These are phyloP conservation scores for Heliosperma pusillum DNA, from an alignment of 148 eudicot species.

Conservation along the genomic window DNA sequence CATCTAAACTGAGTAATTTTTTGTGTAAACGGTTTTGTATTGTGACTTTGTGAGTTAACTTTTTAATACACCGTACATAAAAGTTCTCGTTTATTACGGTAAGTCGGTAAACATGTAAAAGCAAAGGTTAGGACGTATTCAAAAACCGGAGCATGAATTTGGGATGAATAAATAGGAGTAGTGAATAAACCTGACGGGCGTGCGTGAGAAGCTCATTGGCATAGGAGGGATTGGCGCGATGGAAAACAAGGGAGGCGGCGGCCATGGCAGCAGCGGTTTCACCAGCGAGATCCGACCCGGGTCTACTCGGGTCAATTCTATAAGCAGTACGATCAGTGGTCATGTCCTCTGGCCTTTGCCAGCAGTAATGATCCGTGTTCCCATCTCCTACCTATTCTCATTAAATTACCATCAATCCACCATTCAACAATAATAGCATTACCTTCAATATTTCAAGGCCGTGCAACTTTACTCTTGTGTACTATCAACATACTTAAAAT, in stretches of 20 bases:
- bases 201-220: slow-evolving; percentile 67
- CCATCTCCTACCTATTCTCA: slow-evolving; percentile 89
- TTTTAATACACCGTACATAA: no score
- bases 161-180: neutral
- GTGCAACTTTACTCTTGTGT: no score
- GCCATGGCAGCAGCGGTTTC: slow-evolving; percentile 98
- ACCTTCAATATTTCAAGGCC: no score
- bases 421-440: no score
- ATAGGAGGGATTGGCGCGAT: slow-evolving; percentile 57
- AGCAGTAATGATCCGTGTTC: slow-evolving; percentile 87
- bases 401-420: neutral
- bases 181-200: slow-evolving; percentile 63
- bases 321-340: slow-evolving; percentile 82
- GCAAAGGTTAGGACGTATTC: no score
- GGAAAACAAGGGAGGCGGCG: slow-evolving; percentile 77
- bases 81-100: no score
- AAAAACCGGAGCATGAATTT: no score
- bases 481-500: no score
- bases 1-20: no score
- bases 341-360: slow-evolving; percentile 99
- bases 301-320: slow-evolving; percentile 66
- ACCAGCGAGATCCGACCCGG: slow-evolving; percentile 95
- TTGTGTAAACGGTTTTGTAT: no score
- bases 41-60: no score
- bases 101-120: no score